Evolutionary conservation across 2,329 filamentous ascomycete species (phyloP), one percentile per base, ranked within the genome.

Genomic region (Hymenoscyphus albidus): DNA sequence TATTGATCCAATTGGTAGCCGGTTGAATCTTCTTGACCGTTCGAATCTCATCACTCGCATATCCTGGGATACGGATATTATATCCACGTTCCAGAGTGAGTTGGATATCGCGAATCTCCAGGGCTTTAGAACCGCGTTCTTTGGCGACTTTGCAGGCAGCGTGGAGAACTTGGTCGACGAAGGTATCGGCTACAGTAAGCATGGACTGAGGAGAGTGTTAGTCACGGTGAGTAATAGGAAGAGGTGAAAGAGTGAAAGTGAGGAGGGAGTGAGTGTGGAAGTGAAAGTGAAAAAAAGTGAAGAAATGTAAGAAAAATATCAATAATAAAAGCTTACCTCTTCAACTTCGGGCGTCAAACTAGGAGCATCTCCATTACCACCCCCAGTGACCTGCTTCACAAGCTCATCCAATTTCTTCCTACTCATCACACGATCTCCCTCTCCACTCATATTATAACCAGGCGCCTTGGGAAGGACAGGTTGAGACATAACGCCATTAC

Each of bases 351-450:
- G 92, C 35, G 92, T 92, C 69, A 98, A 80, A 44, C 88, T 85
- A 74, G 85, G 82, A 67, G 91, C 89, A 0, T 86, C 85, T 22
- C 86, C 88, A 0, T 86, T 84, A 32, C 87, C 88, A 10, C 89
- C 90, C 62, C 93, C 93, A 42, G 92, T 96, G 65, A 98, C 93
- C 78, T 98, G 94, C 60, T 93, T 87, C 9, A 98, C 93, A 44
- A 99, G 83, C 76, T 97, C 94, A 74, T 99, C 93, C 51, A 99
- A 83, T 80, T 97, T 98, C 80, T 96, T 96, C 85, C 97, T 97
- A 80, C 90, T 96, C n/a, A 99, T 82, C 0, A 99, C 90, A 55
- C 93, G 89, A 73, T 97, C 93, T 32, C 92, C 93, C 74, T 97
- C 93, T 38, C 92, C 91, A 75, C 98, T 94, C 65, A 97, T 88